These are phyloP conservation scores for Aquilaria malaccensis DNA, from an alignment of 345 rosid species.

Conservation along the genomic window DNA sequence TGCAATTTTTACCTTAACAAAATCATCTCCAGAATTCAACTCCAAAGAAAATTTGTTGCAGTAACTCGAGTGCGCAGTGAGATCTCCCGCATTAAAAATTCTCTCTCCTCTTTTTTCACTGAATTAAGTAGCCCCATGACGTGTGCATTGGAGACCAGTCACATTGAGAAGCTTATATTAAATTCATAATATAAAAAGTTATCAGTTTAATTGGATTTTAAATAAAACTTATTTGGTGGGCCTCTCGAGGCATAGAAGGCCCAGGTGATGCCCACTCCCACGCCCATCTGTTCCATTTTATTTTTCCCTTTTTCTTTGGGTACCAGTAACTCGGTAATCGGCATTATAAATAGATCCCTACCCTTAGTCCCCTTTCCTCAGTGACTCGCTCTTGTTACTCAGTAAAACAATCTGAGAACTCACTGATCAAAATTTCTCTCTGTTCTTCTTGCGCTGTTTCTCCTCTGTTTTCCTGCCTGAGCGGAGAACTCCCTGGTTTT, in stretches of 20 bases:
- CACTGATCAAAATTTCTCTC: conserved; percentile 9
- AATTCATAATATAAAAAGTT: background rate
- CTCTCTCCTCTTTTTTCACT: background rate
- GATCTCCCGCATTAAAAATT: conserved; percentile 34
- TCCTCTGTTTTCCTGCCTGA: conserved; percentile 1
- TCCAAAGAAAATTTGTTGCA: conserved; percentile 2
- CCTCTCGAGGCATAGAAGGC: conserved; percentile 39
- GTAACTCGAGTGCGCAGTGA: conserved; percentile 22
- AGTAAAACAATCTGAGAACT: conserved; percentile 10
- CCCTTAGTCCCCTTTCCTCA: conserved; percentile 11
- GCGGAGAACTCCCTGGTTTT: background rate
- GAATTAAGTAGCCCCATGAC: conserved; percentile 17
- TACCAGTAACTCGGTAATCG: too few species aligned
- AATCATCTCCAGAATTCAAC: too few species aligned
- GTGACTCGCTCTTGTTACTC: conserved; percentile 18
- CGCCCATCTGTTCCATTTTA: conserved; percentile 26
- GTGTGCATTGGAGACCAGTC: conserved; percentile 29
- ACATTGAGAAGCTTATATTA: conserved; percentile 7
- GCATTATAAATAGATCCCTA: conserved; percentile 37
- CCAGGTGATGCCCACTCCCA: conserved; percentile 60
- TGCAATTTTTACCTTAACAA: too few species aligned
- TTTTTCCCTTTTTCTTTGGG: conserved; percentile 4
- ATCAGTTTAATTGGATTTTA: background rate
- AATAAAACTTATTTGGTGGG: conserved; percentile 30
- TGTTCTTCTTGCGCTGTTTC: conserved; percentile 3